Evolutionary conservation across 352 stramenopile species (phyloP), one percentile per base, ranked within the genome.

Genomic region (Thalassiosira livingstoniorum): DNA sequence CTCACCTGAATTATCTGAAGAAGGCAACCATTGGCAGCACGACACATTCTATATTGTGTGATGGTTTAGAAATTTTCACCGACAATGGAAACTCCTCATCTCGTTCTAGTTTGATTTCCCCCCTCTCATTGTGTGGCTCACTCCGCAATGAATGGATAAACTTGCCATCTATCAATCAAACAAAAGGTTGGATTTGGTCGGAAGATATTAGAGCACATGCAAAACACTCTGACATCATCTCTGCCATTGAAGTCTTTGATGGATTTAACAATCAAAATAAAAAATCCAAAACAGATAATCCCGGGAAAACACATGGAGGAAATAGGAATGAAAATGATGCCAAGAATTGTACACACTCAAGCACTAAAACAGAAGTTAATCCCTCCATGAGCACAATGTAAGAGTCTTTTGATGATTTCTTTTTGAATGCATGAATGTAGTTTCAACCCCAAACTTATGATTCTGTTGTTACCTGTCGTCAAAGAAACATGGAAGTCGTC

Each of bases 51-150:
- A 42, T 91, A 42, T 88, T 94, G 58, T 54, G 89, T 35, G 58
- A 92, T 80, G 80, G 85, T 31, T 37, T 94, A 2, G 86, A 94
- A 75, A 42, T 94, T 34, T 92, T 91, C 69, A 90, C 83, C 31
- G 78, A 69, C 25, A 11, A 23, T 7, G 47, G 69, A 0, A 55
- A 77, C 13, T 4, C 25, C 21, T 42, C 60, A 31, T 58, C 71
- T 11, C 31, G 31, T 57, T 80, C 68, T 45, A 80, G 70, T 67
- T 23, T 85, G 43, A 29, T 85, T 23, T 79, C 53, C 43, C 77
- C 77, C 25, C 15, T 85, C 25, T 80, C 68, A n/a, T 32, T 80
- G 54, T 79, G 60, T 35, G 77, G 68, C 29, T 79, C 77, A 11
- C 31, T 75, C 27, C 43, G 53, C 15, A 83, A 78, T n/a, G n/a